These are phyloP conservation scores for Phytophthora melonis DNA, from an alignment of 352 stramenopile species.

Conservation along the genomic window DNA sequence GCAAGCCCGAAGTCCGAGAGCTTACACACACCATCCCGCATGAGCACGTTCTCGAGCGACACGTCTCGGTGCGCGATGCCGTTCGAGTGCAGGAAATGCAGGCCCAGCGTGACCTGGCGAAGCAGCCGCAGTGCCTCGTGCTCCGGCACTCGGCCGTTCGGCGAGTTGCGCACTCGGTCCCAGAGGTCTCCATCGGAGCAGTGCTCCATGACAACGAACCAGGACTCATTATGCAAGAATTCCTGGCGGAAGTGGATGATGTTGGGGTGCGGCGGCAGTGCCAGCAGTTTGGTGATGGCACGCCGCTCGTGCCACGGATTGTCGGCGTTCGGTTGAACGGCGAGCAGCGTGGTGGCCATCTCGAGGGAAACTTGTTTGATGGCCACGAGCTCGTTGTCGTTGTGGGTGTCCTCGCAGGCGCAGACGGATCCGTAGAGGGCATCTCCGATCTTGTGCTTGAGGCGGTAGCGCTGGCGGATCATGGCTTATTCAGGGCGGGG, in stretches of 20 bases:
- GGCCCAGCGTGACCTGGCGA: constrained; percentile 36
- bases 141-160: constrained; percentile 34
- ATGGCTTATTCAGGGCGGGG: constrained; percentile 1
- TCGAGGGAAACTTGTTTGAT: constrained; percentile 53
- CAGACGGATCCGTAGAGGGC: constrained; percentile 50
- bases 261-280: constrained; percentile 41
- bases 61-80: constrained; percentile 63
- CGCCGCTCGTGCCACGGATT: constrained; percentile 50
- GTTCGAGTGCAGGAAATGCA: constrained; percentile 53
- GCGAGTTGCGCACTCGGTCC: constrained; percentile 28
- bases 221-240: constrained; percentile 52
- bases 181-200: constrained; percentile 58
- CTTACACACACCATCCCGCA: constrained; percentile 41
- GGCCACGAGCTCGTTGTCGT: constrained; percentile 38
- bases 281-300: constrained; percentile 25
- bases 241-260: constrained; percentile 48
- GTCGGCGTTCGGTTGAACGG: constrained; percentile 38
- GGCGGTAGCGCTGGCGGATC: constrained; percentile 31
- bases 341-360: constrained; percentile 29
- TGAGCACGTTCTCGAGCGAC: constrained; percentile 65
- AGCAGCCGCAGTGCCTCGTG: constrained; percentile 33
- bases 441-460: constrained; percentile 38
- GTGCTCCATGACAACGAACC: constrained; percentile 64
- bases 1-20: constrained; percentile 68
- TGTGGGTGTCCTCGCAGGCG: constrained; percentile 42